Evolutionary conservation across 129 eudicot genomes (phyloP), one percentile per base, ranked within the genome.

Genomic region (Pseudognaphalium luteoalbum): DNA sequence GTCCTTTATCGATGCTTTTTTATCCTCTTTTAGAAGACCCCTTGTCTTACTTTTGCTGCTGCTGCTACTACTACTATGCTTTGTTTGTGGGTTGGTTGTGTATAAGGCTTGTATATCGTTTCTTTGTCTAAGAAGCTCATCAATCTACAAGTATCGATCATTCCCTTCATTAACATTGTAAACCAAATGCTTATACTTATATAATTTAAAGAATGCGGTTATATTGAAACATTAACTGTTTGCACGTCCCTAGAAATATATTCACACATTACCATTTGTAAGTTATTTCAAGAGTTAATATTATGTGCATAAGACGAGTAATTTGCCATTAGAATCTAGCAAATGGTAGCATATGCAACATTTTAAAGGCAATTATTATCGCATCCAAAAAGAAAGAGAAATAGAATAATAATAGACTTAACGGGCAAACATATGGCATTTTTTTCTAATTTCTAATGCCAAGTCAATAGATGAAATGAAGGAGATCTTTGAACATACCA

Each of bases 111-210:
- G 97, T 75, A 94, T 85, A 52, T 89, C 97, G 28, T 85, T 85
- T 78, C 97, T 84, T 82, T 85, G 84, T 82, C 87, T 91, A n/a
- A 94, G 97, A 71, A 91, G 98, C 70, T 87, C 89, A 35, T 91
- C 98, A 16, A 94, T 94, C 98, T 94, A 89, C 68, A 80, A 52
- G 0, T 79, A 50, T 5, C 41, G 60, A n/a, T 3, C 63, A 41
- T 20, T 19, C 52, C 51, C 54, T 21, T 68, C 25, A 25, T 68
- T 37, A 69, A 11, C 28, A 25, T 25, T 25, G 28, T 25, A 25
- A 0, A 25, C 28, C 28, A 0, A 25, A 25, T 25, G 28, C 28
- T 25, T 25, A 25, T 25, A 25, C 28, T 25, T n/a, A n/a, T n/a
- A n/a, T n/a, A n/a, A 25, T 25, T 25, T 25, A 25, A 25, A 32